Evolutionary conservation across 306 rosid species (phyloP), one percentile per base, ranked within the genome.

Genomic region (Prunus salicina): DNA sequence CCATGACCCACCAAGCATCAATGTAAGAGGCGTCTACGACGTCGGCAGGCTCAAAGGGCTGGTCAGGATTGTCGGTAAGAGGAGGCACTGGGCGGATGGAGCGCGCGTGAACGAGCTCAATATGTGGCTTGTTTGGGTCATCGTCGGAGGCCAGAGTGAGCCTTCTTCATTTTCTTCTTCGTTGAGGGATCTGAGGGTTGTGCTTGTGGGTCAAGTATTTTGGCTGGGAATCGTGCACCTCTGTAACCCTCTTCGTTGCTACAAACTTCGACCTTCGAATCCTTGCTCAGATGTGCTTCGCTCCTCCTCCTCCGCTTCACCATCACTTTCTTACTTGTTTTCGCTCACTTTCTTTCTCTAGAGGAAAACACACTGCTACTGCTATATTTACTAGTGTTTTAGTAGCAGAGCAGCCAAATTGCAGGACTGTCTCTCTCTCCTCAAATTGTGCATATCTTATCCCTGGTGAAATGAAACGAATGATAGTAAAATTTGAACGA

Each of bases 1-100:
- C 47, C 38, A 78, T 78, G 0, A 53, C 20, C 82, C 82, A 72
- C 82, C 78, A 79, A 5, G 7, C 49, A 22, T 72, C 78, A 6
- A 6, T 4, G 41, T 27, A 1, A 20, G 65, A 65, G 18, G 74
- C 78, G 45, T 79, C 82, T 2, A 79, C 74, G 13, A 55, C 73
- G 50, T 79, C 78, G 38, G 12, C 18, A 12, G 7, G 58, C 73
- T 56, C 64, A 16, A 72, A 14, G 19, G 10, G 16, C 5, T 13
- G 3, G n/a, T 51, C 61, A 16, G 8, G 30, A 28, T 6, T n/a
- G 43, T 64, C 78, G 16, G 6, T 32, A 32, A 6, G 12, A 1
- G 82, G 82, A 6, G 74, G 78, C 47, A 12, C 10, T 7, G 82
- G 82, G 15, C 82, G 49, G 5, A 79, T 49, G 49, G 1, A 30